phyloP scores from a whole-genome alignment of 208 protist species.

The Sergeia podlipaevii region DNA sequence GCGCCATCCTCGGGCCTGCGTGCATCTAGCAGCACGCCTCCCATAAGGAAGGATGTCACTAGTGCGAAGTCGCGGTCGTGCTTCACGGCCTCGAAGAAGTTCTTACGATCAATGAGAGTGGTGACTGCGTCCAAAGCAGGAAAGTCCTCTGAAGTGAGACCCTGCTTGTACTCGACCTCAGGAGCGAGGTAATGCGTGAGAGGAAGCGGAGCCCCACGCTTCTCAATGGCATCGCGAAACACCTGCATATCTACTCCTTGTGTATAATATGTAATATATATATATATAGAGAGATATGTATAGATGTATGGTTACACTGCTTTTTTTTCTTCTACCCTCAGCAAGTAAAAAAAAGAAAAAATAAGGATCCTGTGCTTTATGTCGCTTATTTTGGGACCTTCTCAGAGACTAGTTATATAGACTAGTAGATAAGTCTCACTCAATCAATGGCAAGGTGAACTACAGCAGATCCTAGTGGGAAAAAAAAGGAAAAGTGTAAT shows the following conservation, averaged over 20 bases:
- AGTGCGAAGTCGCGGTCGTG: constrained; percentile 32
- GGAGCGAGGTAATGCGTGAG: constrained; percentile 40
- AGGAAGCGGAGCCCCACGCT: constrained; percentile 39
- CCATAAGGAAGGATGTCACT: constrained; percentile 49
- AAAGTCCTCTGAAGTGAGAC: neutral
- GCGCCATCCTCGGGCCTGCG: constrained; percentile 36
- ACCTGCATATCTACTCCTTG: constrained; percentile 65
- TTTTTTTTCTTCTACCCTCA: too few relatives aligned
- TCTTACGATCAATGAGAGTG: constrained; percentile 27
- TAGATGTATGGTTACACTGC: too few relatives aligned
- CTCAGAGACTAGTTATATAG: too few relatives aligned
- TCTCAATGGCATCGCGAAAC: constrained; percentile 25
- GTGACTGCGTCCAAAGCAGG: neutral
- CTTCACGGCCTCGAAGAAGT: constrained; percentile 49
- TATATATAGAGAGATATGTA: too few relatives aligned
- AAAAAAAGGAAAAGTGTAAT: too few relatives aligned
- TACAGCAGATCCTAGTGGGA: too few relatives aligned
- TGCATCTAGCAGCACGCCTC: constrained; percentile 42
- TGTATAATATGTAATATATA: too few relatives aligned
- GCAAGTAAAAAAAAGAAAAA: neutral
- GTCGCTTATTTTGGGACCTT: too few relatives aligned
- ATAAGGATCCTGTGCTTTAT: neutral
- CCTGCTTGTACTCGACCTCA: neutral
- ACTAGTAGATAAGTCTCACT: too few relatives aligned
- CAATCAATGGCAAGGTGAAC: too few relatives aligned